These are phyloP conservation scores for Alternaria atra DNA, from an alignment of 2,329 filamentous ascomycete species.

Conservation along the genomic window DNA sequence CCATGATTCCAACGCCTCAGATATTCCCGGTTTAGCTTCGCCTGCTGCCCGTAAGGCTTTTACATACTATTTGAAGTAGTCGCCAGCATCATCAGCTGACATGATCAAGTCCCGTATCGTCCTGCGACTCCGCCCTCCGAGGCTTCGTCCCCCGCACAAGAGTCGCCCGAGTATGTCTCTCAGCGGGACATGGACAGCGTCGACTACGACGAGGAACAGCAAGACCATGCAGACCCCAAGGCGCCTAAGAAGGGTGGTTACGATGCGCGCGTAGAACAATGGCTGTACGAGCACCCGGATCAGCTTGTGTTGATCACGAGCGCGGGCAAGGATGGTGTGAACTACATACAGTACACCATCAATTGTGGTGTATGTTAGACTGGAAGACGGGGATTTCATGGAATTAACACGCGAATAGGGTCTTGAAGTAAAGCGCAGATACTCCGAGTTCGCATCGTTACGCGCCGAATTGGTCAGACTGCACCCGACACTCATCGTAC, in stretches of 20 bases:
- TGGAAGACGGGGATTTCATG: constrained; percentile 1
- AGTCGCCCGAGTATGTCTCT: constrained; percentile 66
- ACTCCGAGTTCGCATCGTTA: constrained; percentile 95
- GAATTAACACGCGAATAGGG: constrained; percentile 66
- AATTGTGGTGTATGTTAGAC: constrained; percentile 77
- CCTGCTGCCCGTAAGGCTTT: constrained; percentile 49
- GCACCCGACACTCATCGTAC: constrained; percentile 94
- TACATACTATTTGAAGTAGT: constrained; percentile 3
- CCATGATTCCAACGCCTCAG: constrained; percentile 79
- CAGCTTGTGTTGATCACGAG: constrained; percentile 91
- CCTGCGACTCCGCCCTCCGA: constrained; percentile 73
- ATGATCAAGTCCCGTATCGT: constrained; percentile 56
- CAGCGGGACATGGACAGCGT: constrained; percentile 67
- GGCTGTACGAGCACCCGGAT: constrained; percentile 92
- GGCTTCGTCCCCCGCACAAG: constrained; percentile 73
- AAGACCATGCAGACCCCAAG: constrained; percentile 54
- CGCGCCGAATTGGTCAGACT: constrained; percentile 87
- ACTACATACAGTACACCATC: constrained; percentile 97
- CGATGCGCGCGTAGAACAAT: constrained; percentile 95
- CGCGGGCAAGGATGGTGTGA: constrained; percentile 91
- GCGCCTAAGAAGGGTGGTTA: constrained; percentile 83
- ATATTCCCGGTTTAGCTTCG: constrained; percentile 55
- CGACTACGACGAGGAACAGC: constrained; percentile 62
- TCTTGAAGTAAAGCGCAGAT: constrained; percentile 90
- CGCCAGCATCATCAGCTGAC: constrained; percentile 16